These are phyloP conservation scores for Macadamia integrifolia DNA, from an alignment of 164 flowering plant genomes.

Conservation along the genomic window DNA sequence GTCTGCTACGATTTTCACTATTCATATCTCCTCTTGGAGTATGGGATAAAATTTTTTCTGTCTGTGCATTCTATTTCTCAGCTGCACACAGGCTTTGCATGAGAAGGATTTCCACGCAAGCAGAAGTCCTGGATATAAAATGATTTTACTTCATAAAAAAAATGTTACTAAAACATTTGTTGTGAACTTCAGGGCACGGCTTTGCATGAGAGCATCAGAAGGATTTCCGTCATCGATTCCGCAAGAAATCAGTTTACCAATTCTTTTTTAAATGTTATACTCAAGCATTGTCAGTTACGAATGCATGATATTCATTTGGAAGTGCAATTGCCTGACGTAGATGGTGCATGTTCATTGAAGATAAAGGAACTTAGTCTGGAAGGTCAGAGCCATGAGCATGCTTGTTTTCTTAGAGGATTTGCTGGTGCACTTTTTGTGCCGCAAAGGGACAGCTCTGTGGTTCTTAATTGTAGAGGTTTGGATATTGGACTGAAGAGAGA, in stretches of 20 bases:
- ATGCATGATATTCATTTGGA: constrained; percentile 38
- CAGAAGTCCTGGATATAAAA: background rate
- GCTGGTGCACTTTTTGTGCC: constrained; percentile 37
- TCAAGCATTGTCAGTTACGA: constrained; percentile 41
- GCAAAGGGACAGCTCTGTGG: constrained; percentile 28
- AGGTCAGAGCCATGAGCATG: constrained; percentile 23
- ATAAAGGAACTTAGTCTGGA: constrained; percentile 37
- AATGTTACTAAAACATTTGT: constrained; percentile 1
- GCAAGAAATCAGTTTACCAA: constrained; percentile 30
- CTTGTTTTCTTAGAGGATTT: constrained; percentile 44
- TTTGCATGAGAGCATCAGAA: constrained; percentile 51
- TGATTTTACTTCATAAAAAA: background rate
- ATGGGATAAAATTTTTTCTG: background rate
- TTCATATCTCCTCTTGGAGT: no score
- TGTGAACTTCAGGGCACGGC: constrained; percentile 51
- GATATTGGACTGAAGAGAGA: constrained; percentile 43
- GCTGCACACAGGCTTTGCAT: background rate
- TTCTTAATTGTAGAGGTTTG: constrained; percentile 34
- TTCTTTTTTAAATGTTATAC: constrained; percentile 37
- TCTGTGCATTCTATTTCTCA: background rate
- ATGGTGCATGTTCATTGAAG: constrained; percentile 34
- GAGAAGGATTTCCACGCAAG: background rate
- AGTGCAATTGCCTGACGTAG: constrained; percentile 35
- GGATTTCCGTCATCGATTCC: constrained; percentile 24
- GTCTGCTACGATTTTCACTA: no score